Percentiles rank a stretch among this genome's conserved stretches.
phyloP scores from a whole-genome alignment of 2,329 filamentous ascomycete species.

The Aureobasidium leucospermi region DNA sequence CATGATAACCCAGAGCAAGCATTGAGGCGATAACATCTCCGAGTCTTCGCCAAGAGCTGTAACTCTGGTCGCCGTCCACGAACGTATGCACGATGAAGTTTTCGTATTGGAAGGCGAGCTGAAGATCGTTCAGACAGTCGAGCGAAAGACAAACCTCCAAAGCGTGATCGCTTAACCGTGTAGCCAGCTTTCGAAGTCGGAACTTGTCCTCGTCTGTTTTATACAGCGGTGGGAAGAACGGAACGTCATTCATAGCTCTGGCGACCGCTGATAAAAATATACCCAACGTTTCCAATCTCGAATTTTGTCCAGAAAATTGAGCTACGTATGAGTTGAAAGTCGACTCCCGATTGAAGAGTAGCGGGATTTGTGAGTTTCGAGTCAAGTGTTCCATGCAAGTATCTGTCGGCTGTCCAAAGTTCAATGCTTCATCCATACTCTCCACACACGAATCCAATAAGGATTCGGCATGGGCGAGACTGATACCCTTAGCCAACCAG shows the following conservation, averaged over 20 bases:
- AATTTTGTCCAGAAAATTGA: conserved; percentile 20
- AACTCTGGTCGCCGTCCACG: conserved; percentile 41
- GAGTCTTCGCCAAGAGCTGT: conserved; percentile 40
- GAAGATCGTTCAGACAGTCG: conserved; percentile 37
- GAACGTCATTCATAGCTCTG: conserved; percentile 28
- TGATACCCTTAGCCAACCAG: conserved; percentile 23
- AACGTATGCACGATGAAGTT: conserved; percentile 41
- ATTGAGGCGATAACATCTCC: conserved; percentile 41
- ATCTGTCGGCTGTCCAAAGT: conserved; percentile 5
- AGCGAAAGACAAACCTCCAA: conserved; percentile 29
- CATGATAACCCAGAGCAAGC: conserved; percentile 42
- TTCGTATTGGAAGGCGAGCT: conserved; percentile 40
- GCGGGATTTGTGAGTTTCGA: conserved; percentile 16
- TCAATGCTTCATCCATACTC: conserved; percentile 17
- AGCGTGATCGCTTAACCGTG: conserved; percentile 30
- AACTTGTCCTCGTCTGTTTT: conserved; percentile 6
- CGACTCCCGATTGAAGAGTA: conserved; percentile 5
- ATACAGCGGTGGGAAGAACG: conserved; percentile 28
- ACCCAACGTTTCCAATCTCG: conserved; percentile 36
- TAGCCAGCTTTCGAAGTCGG: conserved; percentile 25
- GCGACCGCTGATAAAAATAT: conserved; percentile 34
- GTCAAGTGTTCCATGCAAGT: conserved; percentile 8
- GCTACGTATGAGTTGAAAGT: conserved; percentile 15
- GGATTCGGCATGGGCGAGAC: conserved; percentile 23
- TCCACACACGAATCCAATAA: conserved; percentile 21